Conservation (phyloP, 768 basidiomycete species). For the Serendipita indica region DNA sequence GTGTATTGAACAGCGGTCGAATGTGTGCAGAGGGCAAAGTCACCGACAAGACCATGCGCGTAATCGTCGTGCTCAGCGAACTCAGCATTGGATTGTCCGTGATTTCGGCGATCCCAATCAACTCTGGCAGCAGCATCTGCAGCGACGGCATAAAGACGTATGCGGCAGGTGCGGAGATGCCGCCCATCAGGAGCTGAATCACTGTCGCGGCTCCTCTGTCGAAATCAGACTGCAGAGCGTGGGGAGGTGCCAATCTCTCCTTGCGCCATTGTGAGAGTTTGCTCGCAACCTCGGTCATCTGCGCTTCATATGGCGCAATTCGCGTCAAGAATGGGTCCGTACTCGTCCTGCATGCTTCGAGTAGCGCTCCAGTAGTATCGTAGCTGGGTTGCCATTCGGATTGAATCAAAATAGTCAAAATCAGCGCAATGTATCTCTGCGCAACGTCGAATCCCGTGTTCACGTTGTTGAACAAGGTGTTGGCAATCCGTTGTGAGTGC, state of each 20-base stretch:
- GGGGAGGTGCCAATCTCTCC: slow-evolving; percentile 69
- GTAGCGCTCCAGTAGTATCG: slow-evolving; percentile 36
- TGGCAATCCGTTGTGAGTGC: slow-evolving; percentile 39
- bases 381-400: slow-evolving; percentile 64
- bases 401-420: slow-evolving; percentile 26
- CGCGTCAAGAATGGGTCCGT: slow-evolving; percentile 48
- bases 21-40: slow-evolving; percentile 58
- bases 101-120: background rate
- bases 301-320: slow-evolving; percentile 39
- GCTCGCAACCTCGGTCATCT: slow-evolving; percentile 39
- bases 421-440: background rate
- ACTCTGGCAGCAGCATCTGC: background rate
- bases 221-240: slow-evolving; percentile 69
- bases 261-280: slow-evolving; percentile 55
- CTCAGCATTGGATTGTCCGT: slow-evolving; percentile 14
- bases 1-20: slow-evolving; percentile 31
- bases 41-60: slow-evolving; percentile 42
- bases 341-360: slow-evolving; percentile 36
- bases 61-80: slow-evolving; percentile 52
- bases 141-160: background rate
- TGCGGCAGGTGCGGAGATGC: slow-evolving; percentile 5
- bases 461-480: slow-evolving; percentile 57
- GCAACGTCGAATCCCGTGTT: slow-evolving; percentile 76
- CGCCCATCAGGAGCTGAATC: background rate
- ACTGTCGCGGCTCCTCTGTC: slow-evolving; percentile 13